Percentiles rank a stretch among this genome's conserved stretches.
Evolutionary conservation across 192 early-diverging fungal genomes (phyloP).

Genomic region (Rhizophagus prolifer): DNA sequence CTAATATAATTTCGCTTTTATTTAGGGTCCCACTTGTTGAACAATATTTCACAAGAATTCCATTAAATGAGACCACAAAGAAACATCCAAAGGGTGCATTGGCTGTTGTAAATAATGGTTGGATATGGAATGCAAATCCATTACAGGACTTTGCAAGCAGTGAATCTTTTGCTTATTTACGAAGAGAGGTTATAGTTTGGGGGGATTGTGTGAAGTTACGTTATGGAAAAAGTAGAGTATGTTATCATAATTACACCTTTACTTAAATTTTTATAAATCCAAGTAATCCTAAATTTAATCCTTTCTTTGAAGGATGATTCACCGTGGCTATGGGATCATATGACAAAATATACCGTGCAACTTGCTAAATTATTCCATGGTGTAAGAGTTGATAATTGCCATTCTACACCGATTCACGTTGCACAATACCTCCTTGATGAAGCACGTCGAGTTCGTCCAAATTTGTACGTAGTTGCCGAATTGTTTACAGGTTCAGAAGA

Average conservation of each 20-base stretch:
- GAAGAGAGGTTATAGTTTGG: conserved; percentile 97
- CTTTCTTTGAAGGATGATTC: conserved; percentile 60
- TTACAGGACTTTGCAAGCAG: conserved; percentile 91
- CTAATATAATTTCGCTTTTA: not conserved
- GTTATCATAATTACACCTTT: not conserved
- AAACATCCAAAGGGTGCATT: conserved; percentile 66
- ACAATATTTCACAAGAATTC: conserved; percentile 89
- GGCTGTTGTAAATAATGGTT: conserved; percentile 93
- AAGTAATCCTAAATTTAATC: conserved; percentile 12
- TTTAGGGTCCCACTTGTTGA: conserved; percentile 85
- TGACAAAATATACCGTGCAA: conserved; percentile 82
- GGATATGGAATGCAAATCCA: conserved; percentile 91
- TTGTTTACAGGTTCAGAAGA: conserved; percentile 97
- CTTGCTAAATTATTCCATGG: conserved; percentile 92
- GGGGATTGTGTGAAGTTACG: conserved; percentile 99
- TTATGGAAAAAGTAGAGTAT: conserved; percentile 74
- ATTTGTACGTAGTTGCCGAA: conserved; percentile 97
- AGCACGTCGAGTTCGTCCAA: conserved; percentile 78
- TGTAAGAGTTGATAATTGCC: conserved; percentile 99
- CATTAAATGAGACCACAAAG: conserved; percentile 51
- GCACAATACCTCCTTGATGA: conserved; percentile 90
- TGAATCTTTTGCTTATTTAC: conserved; percentile 84
- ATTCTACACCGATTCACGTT: conserved; percentile 95
- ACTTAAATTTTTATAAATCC: conserved; percentile 4
- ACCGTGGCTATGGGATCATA: conserved; percentile 96